These are phyloP conservation scores for Ceratobasidium sp. DNA, from an alignment of 1,284 basidiomycete genomes.

Conservation along the genomic window DNA sequence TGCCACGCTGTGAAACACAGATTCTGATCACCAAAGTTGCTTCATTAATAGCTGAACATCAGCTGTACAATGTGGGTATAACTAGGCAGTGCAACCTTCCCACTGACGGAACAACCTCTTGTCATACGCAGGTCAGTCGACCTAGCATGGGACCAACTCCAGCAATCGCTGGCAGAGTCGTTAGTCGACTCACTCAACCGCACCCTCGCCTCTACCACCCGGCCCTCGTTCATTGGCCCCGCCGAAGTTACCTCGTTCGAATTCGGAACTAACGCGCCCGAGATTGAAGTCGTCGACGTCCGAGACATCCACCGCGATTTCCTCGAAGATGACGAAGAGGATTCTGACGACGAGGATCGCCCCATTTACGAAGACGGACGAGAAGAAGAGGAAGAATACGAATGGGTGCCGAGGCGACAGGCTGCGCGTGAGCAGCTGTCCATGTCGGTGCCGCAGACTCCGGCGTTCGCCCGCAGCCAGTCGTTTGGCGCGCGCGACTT, in stretches of 20 bases:
- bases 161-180: constrained; percentile 65
- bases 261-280: constrained; percentile 85
- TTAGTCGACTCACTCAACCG: constrained; percentile 84
- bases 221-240: constrained; percentile 94
- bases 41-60: not conserved
- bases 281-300: constrained; percentile 90
- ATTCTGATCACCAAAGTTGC: not conserved
- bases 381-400: constrained; percentile 47
- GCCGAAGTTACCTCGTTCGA: constrained; percentile 86
- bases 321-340: constrained; percentile 82
- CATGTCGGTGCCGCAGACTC: constrained; percentile 63
- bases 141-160: constrained; percentile 35
- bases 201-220: constrained; percentile 73
- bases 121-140: constrained; percentile 27
- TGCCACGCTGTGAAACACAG: not conserved
- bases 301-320: constrained; percentile 96
- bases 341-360: constrained; percentile 54
- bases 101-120: not conserved
- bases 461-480: not conserved
- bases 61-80: constrained; percentile 11
- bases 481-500: constrained; percentile 42
- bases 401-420: constrained; percentile 75
- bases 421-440: constrained; percentile 59
- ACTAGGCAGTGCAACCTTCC: not conserved
- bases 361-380: constrained; percentile 33